Conservation (phyloP, 371 early-diverging fungal species). For the Rhizopus stolonifer region DNA sequence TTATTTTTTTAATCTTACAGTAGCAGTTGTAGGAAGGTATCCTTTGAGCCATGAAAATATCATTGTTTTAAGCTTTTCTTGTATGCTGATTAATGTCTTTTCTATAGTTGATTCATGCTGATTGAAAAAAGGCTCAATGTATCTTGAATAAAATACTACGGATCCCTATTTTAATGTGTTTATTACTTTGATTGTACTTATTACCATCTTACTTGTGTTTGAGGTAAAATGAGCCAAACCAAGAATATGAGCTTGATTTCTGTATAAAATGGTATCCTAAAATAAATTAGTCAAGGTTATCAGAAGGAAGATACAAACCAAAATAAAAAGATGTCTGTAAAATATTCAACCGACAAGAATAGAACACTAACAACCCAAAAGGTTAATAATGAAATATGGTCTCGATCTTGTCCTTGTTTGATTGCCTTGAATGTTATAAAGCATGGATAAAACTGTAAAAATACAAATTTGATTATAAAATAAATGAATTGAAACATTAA, state of each 20-base stretch:
- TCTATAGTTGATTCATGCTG: constrained; percentile 15
- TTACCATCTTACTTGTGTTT: constrained; percentile 44
- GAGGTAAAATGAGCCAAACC: constrained; percentile 48
- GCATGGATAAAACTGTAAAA: constrained; percentile 46
- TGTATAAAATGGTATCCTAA: constrained; percentile 47
- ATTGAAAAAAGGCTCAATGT: constrained; percentile 29
- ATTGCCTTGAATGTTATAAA: constrained; percentile 46
- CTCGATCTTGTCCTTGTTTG: constrained; percentile 29
- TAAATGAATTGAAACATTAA: constrained; percentile 21
- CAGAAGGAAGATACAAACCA: constrained; percentile 25
- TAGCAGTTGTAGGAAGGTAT: neutral
- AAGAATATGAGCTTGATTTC: constrained; percentile 37
- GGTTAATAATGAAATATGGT: constrained; percentile 40
- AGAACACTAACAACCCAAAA: constrained; percentile 44
- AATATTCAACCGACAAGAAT: constrained; percentile 38
- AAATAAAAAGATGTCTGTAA: constrained; percentile 44
- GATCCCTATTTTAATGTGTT: constrained; percentile 14
- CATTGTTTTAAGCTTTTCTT: neutral
- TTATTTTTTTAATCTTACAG: neutral
- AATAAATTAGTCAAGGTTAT: neutral
- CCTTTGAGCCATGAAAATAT: neutral
- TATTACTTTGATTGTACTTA: too few relatives aligned
- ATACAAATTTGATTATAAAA: constrained; percentile 32
- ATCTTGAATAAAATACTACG: constrained; percentile 20
- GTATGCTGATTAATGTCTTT: neutral